phyloP scores from a whole-genome alignment of 2,329 filamentous ascomycete genomes.

The Bipolaris zeicola region DNA sequence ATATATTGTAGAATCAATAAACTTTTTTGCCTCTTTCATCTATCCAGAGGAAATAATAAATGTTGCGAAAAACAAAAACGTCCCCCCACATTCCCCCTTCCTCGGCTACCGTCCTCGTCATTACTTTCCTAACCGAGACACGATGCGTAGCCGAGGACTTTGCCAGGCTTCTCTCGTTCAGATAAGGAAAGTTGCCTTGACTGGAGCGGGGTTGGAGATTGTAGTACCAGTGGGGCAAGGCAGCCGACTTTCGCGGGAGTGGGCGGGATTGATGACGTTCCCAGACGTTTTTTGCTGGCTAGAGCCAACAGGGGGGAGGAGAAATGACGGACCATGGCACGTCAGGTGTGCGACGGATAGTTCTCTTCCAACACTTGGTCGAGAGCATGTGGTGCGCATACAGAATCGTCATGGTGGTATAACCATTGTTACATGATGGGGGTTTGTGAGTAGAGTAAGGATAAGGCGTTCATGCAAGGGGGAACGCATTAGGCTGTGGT shows the following conservation, averaged over 20 bases:
- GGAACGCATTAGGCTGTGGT: background rate
- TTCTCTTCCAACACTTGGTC: constrained; percentile 43
- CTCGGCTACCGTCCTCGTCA: background rate
- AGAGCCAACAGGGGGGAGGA: background rate
- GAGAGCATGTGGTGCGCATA: constrained; percentile 14
- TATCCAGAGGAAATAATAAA: background rate
- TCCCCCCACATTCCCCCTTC: background rate
- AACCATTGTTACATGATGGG: background rate
- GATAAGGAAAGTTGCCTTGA: too few species aligned
- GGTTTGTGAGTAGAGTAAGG: background rate
- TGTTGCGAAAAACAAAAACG: background rate
- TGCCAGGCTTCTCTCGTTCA: too few species aligned
- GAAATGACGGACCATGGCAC: background rate
- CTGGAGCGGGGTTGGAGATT: background rate
- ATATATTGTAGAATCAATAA: background rate
- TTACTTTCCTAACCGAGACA: background rate
- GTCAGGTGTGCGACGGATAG: constrained; percentile 1
- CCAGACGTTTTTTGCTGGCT: too few species aligned
- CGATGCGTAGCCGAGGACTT: too few species aligned
- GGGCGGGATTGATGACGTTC: constrained; percentile 4
- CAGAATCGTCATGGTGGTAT: constrained; percentile 10
- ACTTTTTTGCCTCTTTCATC: background rate
- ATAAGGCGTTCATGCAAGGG: background rate
- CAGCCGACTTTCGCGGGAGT: background rate
- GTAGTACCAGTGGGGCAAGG: background rate